Evolutionary conservation across 345 rosid genomes (phyloP).

Genomic region (Arabidopsis suecica): DNA sequence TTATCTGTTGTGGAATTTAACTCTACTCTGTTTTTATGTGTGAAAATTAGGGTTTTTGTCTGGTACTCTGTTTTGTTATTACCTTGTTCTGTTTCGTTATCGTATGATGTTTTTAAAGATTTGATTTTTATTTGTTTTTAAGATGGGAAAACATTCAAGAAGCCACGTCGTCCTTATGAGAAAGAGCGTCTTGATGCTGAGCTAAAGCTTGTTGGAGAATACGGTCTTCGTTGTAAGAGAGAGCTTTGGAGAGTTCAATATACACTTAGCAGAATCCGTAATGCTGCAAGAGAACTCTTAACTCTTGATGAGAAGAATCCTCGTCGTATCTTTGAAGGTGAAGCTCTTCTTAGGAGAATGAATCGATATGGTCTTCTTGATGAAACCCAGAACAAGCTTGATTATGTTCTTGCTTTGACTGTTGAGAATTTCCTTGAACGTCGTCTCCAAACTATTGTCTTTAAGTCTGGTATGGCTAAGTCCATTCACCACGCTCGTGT

Average conservation of each 20-base stretch:
- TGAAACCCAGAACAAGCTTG: constrained; percentile 67
- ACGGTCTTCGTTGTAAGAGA: constrained; percentile 64
- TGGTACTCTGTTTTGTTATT: constrained; percentile 3
- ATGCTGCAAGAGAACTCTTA: constrained; percentile 65
- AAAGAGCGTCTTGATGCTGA: constrained; percentile 67
- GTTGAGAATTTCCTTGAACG: constrained; percentile 59
- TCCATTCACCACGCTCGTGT: constrained; percentile 71
- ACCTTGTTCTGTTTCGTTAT: neutral
- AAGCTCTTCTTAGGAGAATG: constrained; percentile 66
- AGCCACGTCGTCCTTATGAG: constrained; percentile 57
- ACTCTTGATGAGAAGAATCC: constrained; percentile 70
- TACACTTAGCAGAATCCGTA: constrained; percentile 61
- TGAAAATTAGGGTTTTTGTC: neutral
- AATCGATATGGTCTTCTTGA: constrained; percentile 60
- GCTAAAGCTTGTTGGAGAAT: constrained; percentile 68
- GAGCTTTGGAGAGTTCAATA: constrained; percentile 74
- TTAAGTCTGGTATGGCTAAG: constrained; percentile 68
- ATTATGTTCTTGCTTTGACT: constrained; percentile 65
- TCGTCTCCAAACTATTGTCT: constrained; percentile 51
- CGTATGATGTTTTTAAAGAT: neutral
- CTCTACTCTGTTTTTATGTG: neutral
- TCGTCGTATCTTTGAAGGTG: constrained; percentile 64
- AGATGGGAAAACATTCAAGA: constrained; percentile 56
- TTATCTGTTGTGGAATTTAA: neutral
- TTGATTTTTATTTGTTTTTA: neutral